Base-by-base conservation (phyloP, 2,329 filamentous ascomycete species). In the Cercospora beticola region DNA sequence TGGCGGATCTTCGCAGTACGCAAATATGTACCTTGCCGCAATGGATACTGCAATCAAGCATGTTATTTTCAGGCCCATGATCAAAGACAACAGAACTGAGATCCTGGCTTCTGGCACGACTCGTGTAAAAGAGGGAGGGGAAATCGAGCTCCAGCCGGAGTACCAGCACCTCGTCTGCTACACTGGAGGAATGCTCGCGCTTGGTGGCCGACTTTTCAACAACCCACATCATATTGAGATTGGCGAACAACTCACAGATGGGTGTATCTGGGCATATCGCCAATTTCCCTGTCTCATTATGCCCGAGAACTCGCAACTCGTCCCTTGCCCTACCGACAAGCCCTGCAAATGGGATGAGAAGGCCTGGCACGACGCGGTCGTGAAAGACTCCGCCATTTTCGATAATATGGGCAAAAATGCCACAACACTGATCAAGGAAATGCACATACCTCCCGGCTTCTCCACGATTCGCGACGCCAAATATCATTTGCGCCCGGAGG, bases 401-500 rank as follows among this genome's bases (percentile, higher is more conserved):
- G 74, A 76, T 18, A 76, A 77, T n/a, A 57, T 65, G 18, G 71
- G 72, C 6, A 68, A 76, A 23, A 71, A 68, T 7, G 72, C 75
- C 1, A 63, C 78, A 21, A 77, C 75, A 21, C 73, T 78, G 18
- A 79, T 83, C 31, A 67, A 79, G 60, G 76, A 80, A 73, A 84
- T 76, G 76, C 82, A 81, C 10, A 73, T 90, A 5, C 83, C 85
- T 7, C 80, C 79, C 5, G 89, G 88, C 21, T 86, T 90, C 76
- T 81, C 84, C 2, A 81, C 81, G 18, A 83, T 90, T 58, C 78
- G 81, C 52, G 86, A 89, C 67, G 79, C 82, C 49, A 84, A 84
- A 65, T 92, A 92, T 75, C 86, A 91, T 31, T 82, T 92, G 56
- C 86, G 89, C 7, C 91, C 91, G 21, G 92, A 94, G 80, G 91